A percentile compares a stretch with the other conserved stretches of the same genome.
Evolutionary conservation across 768 basidiomycete genomes (phyloP).

Genomic region (Termitomyces sp.): DNA sequence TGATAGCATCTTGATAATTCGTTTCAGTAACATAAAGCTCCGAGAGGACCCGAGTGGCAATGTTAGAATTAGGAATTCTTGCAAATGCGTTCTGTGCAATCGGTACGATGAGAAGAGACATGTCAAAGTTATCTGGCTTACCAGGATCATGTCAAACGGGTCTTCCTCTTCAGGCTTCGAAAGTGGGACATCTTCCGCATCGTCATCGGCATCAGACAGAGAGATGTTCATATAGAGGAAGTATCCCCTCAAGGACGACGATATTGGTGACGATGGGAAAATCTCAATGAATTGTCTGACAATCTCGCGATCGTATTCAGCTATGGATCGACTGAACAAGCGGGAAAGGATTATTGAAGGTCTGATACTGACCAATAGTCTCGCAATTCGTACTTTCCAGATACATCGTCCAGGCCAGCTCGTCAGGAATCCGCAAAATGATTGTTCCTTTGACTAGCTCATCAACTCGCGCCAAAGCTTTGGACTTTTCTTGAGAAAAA

Average conservation of each 20-base stretch:
- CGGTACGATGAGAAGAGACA: neutral
- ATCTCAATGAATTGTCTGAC: conserved; percentile 57
- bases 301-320: conserved; percentile 49
- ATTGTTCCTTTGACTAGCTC: conserved; percentile 71
- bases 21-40: conserved; percentile 60
- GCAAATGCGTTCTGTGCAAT: conserved; percentile 47
- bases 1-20: conserved; percentile 72
- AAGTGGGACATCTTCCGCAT: conserved; percentile 23
- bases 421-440: conserved; percentile 69
- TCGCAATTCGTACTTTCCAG: conserved; percentile 72
- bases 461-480: conserved; percentile 57
- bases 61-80: conserved; percentile 45
- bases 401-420: conserved; percentile 74
- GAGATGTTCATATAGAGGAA: conserved; percentile 53
- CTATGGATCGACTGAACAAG: conserved; percentile 27
- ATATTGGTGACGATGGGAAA: conserved; percentile 56
- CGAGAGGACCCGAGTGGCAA: conserved; percentile 61
- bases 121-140: conserved; percentile 26
- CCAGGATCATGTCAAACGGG: conserved; percentile 56
- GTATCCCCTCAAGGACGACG: conserved; percentile 60
- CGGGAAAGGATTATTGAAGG: conserved; percentile 2
- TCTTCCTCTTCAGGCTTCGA: conserved; percentile 41
- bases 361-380: conserved; percentile 46
- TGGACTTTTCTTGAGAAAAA: conserved; percentile 33
- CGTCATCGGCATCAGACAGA: conserved; percentile 35